Conservation (phyloP, 441 rosid genomes). For the Croton setiger region DNA sequence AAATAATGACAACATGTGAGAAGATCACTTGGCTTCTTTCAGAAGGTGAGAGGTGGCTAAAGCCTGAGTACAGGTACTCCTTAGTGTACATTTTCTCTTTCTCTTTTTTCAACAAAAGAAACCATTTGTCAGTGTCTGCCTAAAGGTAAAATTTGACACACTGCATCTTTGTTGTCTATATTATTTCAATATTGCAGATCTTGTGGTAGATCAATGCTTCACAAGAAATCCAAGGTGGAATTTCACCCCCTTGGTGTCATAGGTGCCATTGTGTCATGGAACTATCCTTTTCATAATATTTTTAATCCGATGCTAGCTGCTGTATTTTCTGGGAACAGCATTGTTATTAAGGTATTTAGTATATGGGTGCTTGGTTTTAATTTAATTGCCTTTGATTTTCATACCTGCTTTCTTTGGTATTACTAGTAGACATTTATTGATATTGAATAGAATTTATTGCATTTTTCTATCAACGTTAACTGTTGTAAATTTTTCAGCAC, state of each 20-base stretch:
- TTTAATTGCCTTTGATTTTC: constrained; percentile 11
- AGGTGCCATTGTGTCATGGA: constrained; percentile 99
- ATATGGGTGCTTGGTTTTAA: not conserved
- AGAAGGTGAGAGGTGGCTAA: constrained; percentile 96
- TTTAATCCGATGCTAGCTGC: constrained; percentile 98
- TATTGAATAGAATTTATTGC: not conserved
- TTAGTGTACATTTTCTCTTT: not conserved
- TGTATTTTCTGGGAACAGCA: constrained; percentile 88
- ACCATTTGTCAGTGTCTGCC: not conserved
- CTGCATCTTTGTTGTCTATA: not conserved
- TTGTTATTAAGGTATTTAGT: constrained; percentile 76
- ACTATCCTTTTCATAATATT: constrained; percentile 97
- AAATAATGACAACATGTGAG: constrained; percentile 99
- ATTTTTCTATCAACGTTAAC: constrained; percentile 16
- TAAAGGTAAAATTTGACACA: not conserved
- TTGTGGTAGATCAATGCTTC: constrained; percentile 95
- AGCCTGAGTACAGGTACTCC: constrained; percentile 81
- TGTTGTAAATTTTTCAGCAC: not conserved
- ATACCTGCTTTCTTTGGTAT: too few relatives aligned
- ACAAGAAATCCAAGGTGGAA: constrained; percentile 89
- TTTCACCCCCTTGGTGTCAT: constrained; percentile 93
- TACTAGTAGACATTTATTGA: too few relatives aligned
- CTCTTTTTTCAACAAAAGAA: not conserved
- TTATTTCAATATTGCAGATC: constrained; percentile 44
- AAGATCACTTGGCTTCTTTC: constrained; percentile 99